Evolutionary conservation across 352 stramenopile species (phyloP), one percentile per base, ranked within the genome.

Genomic region (Phytophthora crassamura): DNA sequence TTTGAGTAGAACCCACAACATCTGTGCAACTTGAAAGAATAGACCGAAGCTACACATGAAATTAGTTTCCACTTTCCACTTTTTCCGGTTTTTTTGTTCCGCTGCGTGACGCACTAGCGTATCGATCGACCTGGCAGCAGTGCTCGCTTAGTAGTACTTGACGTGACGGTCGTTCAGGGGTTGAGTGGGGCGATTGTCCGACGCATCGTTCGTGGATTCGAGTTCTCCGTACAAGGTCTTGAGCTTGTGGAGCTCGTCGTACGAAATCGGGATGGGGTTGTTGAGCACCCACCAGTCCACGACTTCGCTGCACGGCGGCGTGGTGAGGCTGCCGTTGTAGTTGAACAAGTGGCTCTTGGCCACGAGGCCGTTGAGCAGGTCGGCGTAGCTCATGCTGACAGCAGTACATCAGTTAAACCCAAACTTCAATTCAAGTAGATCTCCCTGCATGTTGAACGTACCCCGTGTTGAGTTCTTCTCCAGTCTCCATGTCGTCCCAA

Each of bases 271-370:
- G 32, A 83, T 67, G 33, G 72, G 74, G 42, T 72, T 79, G 51
- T 77, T 73, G 39, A 82, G 67, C 38, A 85, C 64, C 77, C 71
- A 82, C 71, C 74, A 85, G 67, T 74, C 67, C 12, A 82, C 77
- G 41, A 70, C 74, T 59, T 82, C 77, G 34, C 57, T 75, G 66
- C 77, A 85, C n/a, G 70, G 70, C 7, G 77, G 77, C 22, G 77
- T 82, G 4, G 77, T 85, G 9, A 85, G 52, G 39, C 73, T 81
- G 20, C 77, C 77, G 7, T 40, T 49, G 65, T 85, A 85, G 66
- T 81, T 78, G 65, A 84, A 84, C 33, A 88, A 50, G 52, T 82
- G 69, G 57, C 78, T 84, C 22, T 59, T 68, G 18, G 51, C 30
- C 12, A 87, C 65, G 32, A 79, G 53, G 9, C 40, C 25, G 46